Percentiles rank a stretch among this genome's conserved stretches.
Evolutionary conservation across 2,329 filamentous ascomycete species (phyloP).

Genomic region (Aureobasidium sp.): DNA sequence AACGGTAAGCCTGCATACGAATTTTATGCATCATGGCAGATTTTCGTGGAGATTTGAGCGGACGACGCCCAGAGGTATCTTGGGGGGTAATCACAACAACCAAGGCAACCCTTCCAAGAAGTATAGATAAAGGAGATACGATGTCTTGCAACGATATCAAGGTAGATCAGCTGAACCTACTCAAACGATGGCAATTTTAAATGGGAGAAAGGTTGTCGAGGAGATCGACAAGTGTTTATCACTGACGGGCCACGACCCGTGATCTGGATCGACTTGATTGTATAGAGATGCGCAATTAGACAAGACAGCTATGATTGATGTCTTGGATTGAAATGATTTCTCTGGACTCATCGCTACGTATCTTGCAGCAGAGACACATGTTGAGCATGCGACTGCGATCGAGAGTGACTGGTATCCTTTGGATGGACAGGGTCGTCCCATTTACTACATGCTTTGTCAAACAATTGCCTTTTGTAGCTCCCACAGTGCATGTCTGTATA

Average conservation of each 20-base stretch:
- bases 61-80: neutral
- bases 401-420: neutral
- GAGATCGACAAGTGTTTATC: neutral
- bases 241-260: neutral
- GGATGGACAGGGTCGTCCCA: neutral
- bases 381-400: neutral
- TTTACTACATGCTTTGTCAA: neutral
- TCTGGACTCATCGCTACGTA: neutral
- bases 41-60: constrained; percentile 5
- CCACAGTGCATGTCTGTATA: neutral
- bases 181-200: neutral
- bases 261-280: neutral
- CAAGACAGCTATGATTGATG: neutral
- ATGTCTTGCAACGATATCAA: neutral
- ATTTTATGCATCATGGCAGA: constrained; percentile 8
- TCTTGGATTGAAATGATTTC: neutral
- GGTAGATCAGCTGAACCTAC: neutral
- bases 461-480: neutral
- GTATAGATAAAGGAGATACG: neutral
- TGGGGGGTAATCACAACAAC: neutral
- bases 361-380: neutral
- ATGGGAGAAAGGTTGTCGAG: neutral
- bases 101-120: neutral
- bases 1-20: constrained; percentile 4
- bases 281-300: neutral